Percentiles rank a stretch among this genome's conserved stretches.
phyloP scores from a whole-genome alignment of 495 filamentous ascomycete species.

The Neurospora sp. region DNA sequence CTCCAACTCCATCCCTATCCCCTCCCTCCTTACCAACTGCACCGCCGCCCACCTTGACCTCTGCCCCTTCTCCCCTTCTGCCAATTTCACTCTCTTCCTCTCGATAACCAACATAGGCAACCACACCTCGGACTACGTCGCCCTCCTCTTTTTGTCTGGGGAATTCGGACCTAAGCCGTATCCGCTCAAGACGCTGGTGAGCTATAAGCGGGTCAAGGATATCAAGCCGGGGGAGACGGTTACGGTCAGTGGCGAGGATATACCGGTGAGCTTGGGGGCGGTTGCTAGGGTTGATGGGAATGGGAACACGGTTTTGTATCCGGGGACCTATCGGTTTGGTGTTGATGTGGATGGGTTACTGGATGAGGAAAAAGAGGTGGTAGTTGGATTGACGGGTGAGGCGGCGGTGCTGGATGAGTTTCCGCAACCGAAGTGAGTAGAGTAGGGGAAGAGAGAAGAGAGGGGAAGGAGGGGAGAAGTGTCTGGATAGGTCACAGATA shows the following conservation, averaged over 20 bases:
- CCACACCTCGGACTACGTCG: constrained; percentile 49
- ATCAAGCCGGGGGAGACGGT: constrained; percentile 30
- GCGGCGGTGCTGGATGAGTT: constrained; percentile 33
- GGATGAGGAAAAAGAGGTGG: constrained; percentile 14
- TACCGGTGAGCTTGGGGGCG: constrained; percentile 37
- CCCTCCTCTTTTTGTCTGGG: constrained; percentile 42
- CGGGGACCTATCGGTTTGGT: constrained; percentile 44
- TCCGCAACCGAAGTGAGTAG: constrained; percentile 21
- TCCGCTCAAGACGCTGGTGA: constrained; percentile 50
- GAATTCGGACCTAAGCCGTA: constrained; percentile 44
- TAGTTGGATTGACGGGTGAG: constrained; percentile 34
- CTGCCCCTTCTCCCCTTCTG: constrained; percentile 30
- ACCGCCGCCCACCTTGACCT: constrained; percentile 24
- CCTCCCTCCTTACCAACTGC: constrained; percentile 16
- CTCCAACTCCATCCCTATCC: constrained; percentile 13
- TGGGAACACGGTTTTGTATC: constrained; percentile 50
- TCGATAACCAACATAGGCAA: constrained; percentile 34
- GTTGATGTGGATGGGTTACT: constrained; percentile 38
- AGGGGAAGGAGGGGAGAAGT: neutral
- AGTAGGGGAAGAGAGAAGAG: neutral
- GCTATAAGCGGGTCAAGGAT: constrained; percentile 40
- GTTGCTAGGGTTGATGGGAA: constrained; percentile 37
- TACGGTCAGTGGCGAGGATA: constrained; percentile 36
- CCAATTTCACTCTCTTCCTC: constrained; percentile 14
- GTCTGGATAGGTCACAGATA: neutral